Base-by-base conservation (phyloP, 2,329 filamentous ascomycete genomes). In the Epichloe sylvatica region DNA sequence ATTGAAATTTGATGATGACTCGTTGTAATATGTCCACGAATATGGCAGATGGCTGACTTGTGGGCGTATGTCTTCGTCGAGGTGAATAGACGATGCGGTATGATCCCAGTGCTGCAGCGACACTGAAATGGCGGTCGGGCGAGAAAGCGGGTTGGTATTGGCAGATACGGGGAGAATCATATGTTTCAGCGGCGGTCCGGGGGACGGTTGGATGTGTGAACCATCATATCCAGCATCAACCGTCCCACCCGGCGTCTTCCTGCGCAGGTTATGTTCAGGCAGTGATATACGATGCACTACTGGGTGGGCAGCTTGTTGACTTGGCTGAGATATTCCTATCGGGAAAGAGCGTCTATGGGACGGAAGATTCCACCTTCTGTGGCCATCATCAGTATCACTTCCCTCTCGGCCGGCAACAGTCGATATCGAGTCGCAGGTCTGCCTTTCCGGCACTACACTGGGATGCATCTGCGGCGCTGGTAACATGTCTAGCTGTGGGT, bases 211-310 rank as follows among this genome's bases (percentile, higher is more conserved):
- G 21, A 82, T 75, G 1, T 83, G 81, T 5, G 86, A 86, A 34
- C 86, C 88, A 73, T 97, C 90, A 61, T 95, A 96, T 11, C 88
- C 89, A 49, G 86, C 88, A 55, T 91, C 84, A 53, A 97, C 77
- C 37, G 89, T 95, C n/a, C 91, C 92, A 60, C 83, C 91, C 4
- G 91, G 92, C 8, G 91, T 97, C 67, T 97, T 97, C 56, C 91
- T 80, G 56, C 91, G 81, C 50, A 96, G 73, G 58, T 87, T 85
- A 64, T 67, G 63, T 49, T 67, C 64, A 52, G 57, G 52, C 38
- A 59, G 51, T 55, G 62, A 53, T 43, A 43, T 46, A 49, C 34
- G 53, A 45, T 44, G 53, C 52, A 39, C 48, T 41, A 36, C 55
- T 44, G 46, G 51, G 49, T 37, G 53, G 8, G 43, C 45, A n/a